Evolutionary conservation across 75 land plant species (phyloP).

Genomic region (Picea sitchensis): DNA sequence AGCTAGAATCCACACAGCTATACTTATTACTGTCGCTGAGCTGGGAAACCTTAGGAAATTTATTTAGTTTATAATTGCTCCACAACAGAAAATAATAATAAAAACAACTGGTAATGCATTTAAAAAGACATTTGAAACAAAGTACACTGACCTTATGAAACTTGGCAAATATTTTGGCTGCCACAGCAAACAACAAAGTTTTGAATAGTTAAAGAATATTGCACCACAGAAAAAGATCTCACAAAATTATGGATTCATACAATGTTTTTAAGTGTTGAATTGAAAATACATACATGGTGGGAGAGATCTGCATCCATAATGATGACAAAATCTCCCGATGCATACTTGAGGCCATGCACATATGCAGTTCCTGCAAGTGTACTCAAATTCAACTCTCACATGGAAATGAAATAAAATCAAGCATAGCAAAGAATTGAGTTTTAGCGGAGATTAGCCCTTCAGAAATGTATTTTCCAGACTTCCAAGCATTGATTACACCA

Average conservation of each 20-base stretch:
- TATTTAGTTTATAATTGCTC: background rate
- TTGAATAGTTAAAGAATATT: background rate
- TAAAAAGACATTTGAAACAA: background rate
- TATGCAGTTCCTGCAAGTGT: slow-evolving; percentile 91
- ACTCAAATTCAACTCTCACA: background rate
- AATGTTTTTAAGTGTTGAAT: background rate
- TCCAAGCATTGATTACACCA: background rate
- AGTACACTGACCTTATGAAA: slow-evolving; percentile 72
- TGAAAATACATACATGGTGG: slow-evolving; percentile 69
- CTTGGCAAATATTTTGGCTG: slow-evolving; percentile 96
- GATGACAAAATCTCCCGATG: slow-evolving; percentile 85
- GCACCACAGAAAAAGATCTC: background rate
- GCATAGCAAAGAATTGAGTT: background rate
- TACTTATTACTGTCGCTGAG: background rate
- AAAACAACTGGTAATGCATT: background rate
- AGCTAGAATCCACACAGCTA: slow-evolving; percentile 1
- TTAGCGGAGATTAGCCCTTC: background rate
- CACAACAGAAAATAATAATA: background rate
- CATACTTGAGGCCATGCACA: slow-evolving; percentile 87
- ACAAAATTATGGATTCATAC: background rate
- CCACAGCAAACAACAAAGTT: slow-evolving; percentile 18
- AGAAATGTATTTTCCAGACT: background rate
- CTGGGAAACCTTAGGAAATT: background rate
- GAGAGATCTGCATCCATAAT: slow-evolving; percentile 99
- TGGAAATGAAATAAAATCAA: background rate